Evolutionary conservation across 2,329 filamentous ascomycete species (phyloP), one percentile per base, ranked within the genome.

Genomic region (Arthroderma uncinatum): DNA sequence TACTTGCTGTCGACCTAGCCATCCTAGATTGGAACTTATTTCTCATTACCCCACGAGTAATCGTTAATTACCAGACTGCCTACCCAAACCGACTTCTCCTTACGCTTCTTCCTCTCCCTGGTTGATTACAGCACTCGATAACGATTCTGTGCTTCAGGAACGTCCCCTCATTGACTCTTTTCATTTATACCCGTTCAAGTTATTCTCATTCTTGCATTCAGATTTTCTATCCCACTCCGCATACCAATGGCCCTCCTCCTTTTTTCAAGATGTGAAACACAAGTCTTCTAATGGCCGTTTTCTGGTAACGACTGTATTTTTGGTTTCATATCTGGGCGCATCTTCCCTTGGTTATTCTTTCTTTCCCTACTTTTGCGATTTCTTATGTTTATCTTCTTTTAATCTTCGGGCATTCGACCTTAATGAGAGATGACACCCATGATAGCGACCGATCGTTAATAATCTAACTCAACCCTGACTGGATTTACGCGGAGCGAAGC

Each of bases 391-490:
- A 10, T 25, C 19, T 44, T 50, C 16, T 16, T 33, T 50, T 12
- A 50, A 16, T 30, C 44, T 50, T 50, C 44, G 44, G 44, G 44
- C 23, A 14, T 50, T 50, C 44, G 23, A 50, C 28, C 7, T 50
- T 50, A 50, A 50, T 50, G 44, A 50, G 44, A 50, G n/a, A 50
- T 33, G 44, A 50, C 44, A 50, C 21, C 44, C 23, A 50, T 50
- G 28, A 50, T 50, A 50, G 44, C 44, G 44, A 50, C 28, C 33
- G 44, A 30, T 50, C 44, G 44, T 33, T 50, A 33, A 50, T 50
- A 33, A 50, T 50, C 44, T 33, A 50, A 50, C 44, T 50, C 44
- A 33, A 50, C 23, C 23, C 23, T 30, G 33, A 19, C 44, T 33
- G 28, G 44, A 50, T 19, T 10, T n/a, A 14, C 25, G 44, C n/a